Percentiles rank a stretch among this genome's conserved stretches.
Conservation (phyloP, 2,329 filamentous ascomycete genomes). For the Gremmenia infestans region DNA sequence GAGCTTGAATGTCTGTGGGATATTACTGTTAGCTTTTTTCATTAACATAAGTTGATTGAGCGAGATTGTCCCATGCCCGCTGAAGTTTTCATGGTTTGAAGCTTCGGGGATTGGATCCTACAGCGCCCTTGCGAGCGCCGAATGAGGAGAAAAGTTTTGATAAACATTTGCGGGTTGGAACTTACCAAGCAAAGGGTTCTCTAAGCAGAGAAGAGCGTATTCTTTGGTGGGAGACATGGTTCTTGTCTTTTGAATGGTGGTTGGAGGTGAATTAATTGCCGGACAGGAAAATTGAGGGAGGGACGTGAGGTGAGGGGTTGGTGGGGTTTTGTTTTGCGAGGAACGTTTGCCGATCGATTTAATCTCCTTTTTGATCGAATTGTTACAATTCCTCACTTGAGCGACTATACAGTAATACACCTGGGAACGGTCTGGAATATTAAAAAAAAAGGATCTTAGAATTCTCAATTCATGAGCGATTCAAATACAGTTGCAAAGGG, state of each 20-base stretch:
- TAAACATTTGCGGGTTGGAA: conserved; percentile 11
- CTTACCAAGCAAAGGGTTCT: conserved; percentile 94
- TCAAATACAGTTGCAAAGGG: no score
- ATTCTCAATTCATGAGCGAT: no score
- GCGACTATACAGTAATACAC: no score
- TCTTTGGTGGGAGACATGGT: conserved; percentile 70
- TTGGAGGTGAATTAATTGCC: neutral
- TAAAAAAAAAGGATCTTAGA: no score
- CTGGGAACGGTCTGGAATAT: no score
- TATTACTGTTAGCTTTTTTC: conserved; percentile 2
- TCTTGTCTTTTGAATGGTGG: conserved; percentile 23
- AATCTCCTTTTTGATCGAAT: neutral
- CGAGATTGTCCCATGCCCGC: neutral
- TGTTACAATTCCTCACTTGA: no score
- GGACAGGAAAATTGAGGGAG: conserved; percentile 7
- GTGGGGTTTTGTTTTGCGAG: conserved; percentile 14
- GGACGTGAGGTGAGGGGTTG: conserved; percentile 8
- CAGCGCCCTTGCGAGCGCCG: neutral
- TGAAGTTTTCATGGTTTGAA: neutral
- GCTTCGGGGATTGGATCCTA: neutral
- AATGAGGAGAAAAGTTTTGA: neutral
- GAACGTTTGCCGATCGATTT: neutral
- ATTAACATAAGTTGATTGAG: neutral
- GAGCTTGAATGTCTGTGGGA: conserved; percentile 76
- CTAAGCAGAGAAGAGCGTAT: conserved; percentile 85